Evolutionary conservation across 2,329 filamentous ascomycete species (phyloP).

Genomic region (Cercospora brassicicola): DNA sequence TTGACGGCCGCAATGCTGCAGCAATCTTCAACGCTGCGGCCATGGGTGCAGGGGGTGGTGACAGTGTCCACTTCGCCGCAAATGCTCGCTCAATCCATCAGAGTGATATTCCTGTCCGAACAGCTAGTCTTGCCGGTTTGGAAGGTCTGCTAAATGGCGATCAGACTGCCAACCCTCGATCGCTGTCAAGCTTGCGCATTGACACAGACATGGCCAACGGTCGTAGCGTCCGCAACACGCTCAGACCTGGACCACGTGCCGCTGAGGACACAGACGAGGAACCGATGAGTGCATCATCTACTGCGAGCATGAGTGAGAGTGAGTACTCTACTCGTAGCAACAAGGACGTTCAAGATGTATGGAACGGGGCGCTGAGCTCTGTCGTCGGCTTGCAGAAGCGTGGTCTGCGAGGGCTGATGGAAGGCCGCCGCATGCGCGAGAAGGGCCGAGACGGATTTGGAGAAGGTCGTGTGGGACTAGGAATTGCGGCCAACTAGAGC

Average conservation of each 20-base stretch:
- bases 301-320: conserved; percentile 38
- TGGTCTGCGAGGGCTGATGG: conserved; percentile 88
- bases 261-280: conserved; percentile 41
- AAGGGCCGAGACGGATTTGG: conserved; percentile 49
- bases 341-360: conserved; percentile 62
- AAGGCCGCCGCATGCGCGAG: conserved; percentile 82
- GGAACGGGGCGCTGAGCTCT: conserved; percentile 77
- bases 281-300: conserved; percentile 40
- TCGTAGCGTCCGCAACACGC: conserved; percentile 39
- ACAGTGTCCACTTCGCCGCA: conserved; percentile 68
- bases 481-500: conserved; percentile 33
- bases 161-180: conserved; percentile 32
- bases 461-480: conserved; percentile 39
- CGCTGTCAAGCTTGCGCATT: conserved; percentile 46
- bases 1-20: conserved; percentile 91
- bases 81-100: conserved; percentile 36
- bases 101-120: conserved; percentile 43
- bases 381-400: conserved; percentile 96
- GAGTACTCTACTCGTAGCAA: conserved; percentile 41
- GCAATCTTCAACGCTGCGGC: conserved; percentile 97
- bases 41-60: conserved; percentile 92
- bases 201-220: conserved; percentile 52
- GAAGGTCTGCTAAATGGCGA: conserved; percentile 46
- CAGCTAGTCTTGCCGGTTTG: conserved; percentile 54
- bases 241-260: conserved; percentile 37